phyloP scores from a whole-genome alignment of 1,139 yeast genomes.

The Debaryomycetaceae sp. region DNA sequence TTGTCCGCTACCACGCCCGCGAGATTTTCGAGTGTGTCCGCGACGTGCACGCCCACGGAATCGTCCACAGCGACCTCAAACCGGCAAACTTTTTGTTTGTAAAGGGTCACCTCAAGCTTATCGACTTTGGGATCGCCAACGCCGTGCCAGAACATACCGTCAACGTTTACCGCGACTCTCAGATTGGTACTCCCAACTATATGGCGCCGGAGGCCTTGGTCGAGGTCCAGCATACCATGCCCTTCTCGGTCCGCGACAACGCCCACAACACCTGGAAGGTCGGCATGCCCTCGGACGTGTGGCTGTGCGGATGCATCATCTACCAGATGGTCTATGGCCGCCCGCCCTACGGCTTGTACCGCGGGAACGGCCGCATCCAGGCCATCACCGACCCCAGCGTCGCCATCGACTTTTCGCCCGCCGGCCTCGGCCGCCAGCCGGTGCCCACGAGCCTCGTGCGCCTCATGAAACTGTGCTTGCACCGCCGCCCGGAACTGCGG shows the following conservation, averaged over 20 bases:
- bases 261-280: slow-evolving; percentile 62
- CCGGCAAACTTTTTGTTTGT: slow-evolving; percentile 93
- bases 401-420: slow-evolving; percentile 57
- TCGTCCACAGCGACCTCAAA: slow-evolving; percentile 89
- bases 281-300: slow-evolving; percentile 91
- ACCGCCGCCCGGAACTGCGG: slow-evolving; percentile 61
- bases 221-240: slow-evolving; percentile 29
- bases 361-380: slow-evolving; percentile 68
- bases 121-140: slow-evolving; percentile 94
- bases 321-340: slow-evolving; percentile 93
- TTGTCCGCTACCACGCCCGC: slow-evolving; percentile 70
- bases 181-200: slow-evolving; percentile 91
- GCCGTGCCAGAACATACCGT: slow-evolving; percentile 90
- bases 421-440: slow-evolving; percentile 48
- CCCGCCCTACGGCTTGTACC: slow-evolving; percentile 80
- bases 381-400: slow-evolving; percentile 85
- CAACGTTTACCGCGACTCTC: slow-evolving; percentile 81
- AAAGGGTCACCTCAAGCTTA: slow-evolving; percentile 72
- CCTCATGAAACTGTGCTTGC: slow-evolving; percentile 62
- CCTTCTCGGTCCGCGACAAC: slow-evolving; percentile 2
- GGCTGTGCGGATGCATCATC: slow-evolving; percentile 96
- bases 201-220: slow-evolving; percentile 96
- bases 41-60: slow-evolving; percentile 79
- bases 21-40: slow-evolving; percentile 78
- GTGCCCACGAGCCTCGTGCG: slow-evolving; percentile 67